These are phyloP conservation scores for Exsudoporus frostii DNA, from an alignment of 768 basidiomycete genomes.

Conservation along the genomic window DNA sequence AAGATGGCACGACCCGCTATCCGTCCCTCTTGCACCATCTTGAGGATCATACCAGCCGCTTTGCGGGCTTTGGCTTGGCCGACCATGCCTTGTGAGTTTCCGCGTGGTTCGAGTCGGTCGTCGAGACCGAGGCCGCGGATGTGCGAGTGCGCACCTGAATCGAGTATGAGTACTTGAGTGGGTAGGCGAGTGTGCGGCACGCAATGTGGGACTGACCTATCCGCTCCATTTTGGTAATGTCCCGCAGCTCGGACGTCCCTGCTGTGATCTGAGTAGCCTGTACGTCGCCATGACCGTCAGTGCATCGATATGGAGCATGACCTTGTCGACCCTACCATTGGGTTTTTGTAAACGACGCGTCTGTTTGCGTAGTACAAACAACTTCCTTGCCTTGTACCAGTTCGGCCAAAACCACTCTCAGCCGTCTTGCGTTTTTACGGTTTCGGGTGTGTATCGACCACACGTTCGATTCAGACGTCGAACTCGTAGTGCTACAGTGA, in stretches of 20 bases:
- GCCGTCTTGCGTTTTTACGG: neutral
- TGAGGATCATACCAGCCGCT: slow-evolving; percentile 95
- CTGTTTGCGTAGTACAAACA: slow-evolving; percentile 34
- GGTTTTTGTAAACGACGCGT: slow-evolving; percentile 24
- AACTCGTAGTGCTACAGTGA: neutral
- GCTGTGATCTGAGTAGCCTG: slow-evolving; percentile 74
- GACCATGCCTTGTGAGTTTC: slow-evolving; percentile 92
- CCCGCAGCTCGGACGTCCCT: slow-evolving; percentile 74
- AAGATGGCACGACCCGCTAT: slow-evolving; percentile 96
- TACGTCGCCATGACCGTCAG: slow-evolving; percentile 7
- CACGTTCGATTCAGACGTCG: neutral
- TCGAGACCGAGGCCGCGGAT: slow-evolving; percentile 95
- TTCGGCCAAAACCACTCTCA: no score
- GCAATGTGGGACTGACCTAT: slow-evolving; percentile 53
- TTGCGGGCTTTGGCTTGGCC: slow-evolving; percentile 95
- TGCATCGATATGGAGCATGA: neutral
- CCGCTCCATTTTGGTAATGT: slow-evolving; percentile 91
- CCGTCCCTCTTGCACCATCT: slow-evolving; percentile 95
- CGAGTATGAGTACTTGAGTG: neutral
- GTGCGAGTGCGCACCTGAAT: slow-evolving; percentile 84
- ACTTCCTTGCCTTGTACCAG: neutral
- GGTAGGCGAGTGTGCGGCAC: no score
- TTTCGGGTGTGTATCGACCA: neutral
- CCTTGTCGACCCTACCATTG: slow-evolving; percentile 26
- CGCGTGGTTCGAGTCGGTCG: slow-evolving; percentile 84